Evolutionary conservation across 31 red algal species (phyloP).

Genomic region (Odonthalia washingtoniensis): DNA sequence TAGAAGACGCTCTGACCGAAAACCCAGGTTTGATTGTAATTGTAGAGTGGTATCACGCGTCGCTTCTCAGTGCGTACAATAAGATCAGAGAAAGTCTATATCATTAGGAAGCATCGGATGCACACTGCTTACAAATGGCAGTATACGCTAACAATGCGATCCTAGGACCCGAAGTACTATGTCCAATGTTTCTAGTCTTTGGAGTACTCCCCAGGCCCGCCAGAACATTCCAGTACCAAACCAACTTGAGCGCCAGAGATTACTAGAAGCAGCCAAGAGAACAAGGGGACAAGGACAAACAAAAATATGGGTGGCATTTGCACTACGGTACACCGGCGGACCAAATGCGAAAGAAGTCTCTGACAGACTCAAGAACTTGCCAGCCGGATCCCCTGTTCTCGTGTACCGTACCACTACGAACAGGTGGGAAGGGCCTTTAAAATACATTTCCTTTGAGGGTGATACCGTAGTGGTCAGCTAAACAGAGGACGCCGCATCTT

Average conservation of each 20-base stretch:
- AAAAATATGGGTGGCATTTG: conserved; percentile 27
- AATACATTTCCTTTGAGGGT: conserved; percentile 6
- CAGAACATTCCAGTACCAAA: not conserved
- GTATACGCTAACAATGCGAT: not conserved
- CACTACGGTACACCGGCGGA: not conserved
- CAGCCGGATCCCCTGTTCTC: too few species aligned
- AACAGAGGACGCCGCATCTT: not conserved
- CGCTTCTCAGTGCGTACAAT: not conserved
- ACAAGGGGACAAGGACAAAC: not conserved
- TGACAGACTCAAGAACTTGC: not conserved
- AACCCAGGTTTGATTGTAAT: not conserved
- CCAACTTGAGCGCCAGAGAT: not conserved
- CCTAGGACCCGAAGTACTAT: not conserved
- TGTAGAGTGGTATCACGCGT: not conserved
- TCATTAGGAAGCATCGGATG: not conserved
- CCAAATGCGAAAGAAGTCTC: conserved; percentile 24
- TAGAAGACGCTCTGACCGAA: not conserved
- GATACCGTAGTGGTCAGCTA: conserved; percentile 42
- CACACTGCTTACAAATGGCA: not conserved
- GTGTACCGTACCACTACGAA: conserved; percentile 5
- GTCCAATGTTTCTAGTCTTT: not conserved
- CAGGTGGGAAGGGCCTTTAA: conserved; percentile 6
- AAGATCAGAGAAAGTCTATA: not conserved
- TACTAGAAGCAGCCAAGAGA: not conserved
- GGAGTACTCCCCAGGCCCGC: not conserved